Percentiles rank a stretch among this genome's conserved stretches.
Evolutionary conservation across 2,329 filamentous ascomycete genomes (phyloP).

Genomic region (Hypoxylon sp.): DNA sequence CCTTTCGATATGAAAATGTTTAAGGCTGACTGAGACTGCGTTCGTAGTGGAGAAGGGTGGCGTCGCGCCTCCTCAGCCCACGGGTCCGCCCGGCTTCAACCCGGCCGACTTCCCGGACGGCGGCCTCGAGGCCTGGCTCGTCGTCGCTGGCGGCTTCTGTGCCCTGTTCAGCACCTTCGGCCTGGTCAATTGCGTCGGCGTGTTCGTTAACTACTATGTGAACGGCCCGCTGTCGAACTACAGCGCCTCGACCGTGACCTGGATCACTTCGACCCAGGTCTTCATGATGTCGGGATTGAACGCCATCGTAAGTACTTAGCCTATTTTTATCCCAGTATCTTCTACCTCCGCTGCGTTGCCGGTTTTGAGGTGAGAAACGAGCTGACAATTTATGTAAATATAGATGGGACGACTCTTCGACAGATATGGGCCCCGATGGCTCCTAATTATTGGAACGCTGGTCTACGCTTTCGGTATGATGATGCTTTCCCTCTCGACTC

Average conservation of each 20-base stretch:
- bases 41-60: conserved; percentile 56
- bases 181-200: conserved; percentile 62
- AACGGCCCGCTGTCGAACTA: conserved; percentile 62
- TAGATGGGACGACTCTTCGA: conserved; percentile 70
- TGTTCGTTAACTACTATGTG: conserved; percentile 71
- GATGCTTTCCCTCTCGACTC: conserved; percentile 67
- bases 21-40: conserved; percentile 37
- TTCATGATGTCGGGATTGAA: conserved; percentile 65
- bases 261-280: conserved; percentile 70
- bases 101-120: conserved; percentile 73
- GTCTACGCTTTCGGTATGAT: conserved; percentile 72
- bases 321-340: not conserved
- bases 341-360: not conserved
- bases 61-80: conserved; percentile 23
- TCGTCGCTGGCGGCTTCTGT: conserved; percentile 64
- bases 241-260: conserved; percentile 66
- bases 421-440: conserved; percentile 69
- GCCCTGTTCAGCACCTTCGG: conserved; percentile 59
- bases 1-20: not conserved
- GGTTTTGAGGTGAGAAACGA: not conserved
- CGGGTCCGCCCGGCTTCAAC: conserved; percentile 54
- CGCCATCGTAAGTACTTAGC: conserved; percentile 52
- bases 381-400: conserved; percentile 23
- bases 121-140: conserved; percentile 70
- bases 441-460: conserved; percentile 67